Evolutionary conservation across 2,329 filamentous ascomycete species (phyloP), one percentile per base, ranked within the genome.

Genomic region (Fusarium foetens): DNA sequence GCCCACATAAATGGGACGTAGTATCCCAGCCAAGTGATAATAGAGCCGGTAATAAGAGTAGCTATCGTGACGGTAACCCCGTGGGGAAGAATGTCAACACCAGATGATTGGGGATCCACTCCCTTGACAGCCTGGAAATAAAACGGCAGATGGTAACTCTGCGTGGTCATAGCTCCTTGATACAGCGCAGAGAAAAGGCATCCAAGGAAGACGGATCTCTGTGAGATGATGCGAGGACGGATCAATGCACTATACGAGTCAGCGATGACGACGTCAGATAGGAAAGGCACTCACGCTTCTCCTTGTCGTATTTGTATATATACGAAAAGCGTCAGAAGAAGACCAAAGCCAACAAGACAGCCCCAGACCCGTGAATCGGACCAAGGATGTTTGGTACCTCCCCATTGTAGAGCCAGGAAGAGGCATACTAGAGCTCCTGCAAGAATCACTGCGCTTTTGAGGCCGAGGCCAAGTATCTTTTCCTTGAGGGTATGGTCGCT

Each of bases 91-190:
- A 71, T 73, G 5, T 67, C 54, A 8, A 76, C 48, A 1, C 75
- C 75, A 2, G 75, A 76, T 35, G 31, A 31, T 23, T 58, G 58
- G 14, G 74, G 59, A 16, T 71, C 49, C 4, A 54, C 55, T 0
- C 68, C 71, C 14, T 71, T 72, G 1, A 75, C 73, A 1, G 75
- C 74, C 53, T 79, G 76, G 33, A 79, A 78, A 33, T 77, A 78
- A 19, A 75, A 68, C 0, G 75, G 25, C 6, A 72, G 38, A 19
- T 75, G 63, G 1, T 76, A 76, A 8, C 58, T 49, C 19, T 77
- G 76, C 6, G 65, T 63, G 2, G 72, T 76, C 51, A 76, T 75
- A 1, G 61, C 75, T 4, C 72, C 72, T 25, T 76, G 72, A 9
- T 75, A 38, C 4, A 78, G 17, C 2, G 68, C 63, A 13, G 74